A percentile compares a stretch with the other conserved stretches of the same genome.
Evolutionary conservation across 2,329 filamentous ascomycete genomes (phyloP).

Genomic region (Sporothrix pseudoabietina): DNA sequence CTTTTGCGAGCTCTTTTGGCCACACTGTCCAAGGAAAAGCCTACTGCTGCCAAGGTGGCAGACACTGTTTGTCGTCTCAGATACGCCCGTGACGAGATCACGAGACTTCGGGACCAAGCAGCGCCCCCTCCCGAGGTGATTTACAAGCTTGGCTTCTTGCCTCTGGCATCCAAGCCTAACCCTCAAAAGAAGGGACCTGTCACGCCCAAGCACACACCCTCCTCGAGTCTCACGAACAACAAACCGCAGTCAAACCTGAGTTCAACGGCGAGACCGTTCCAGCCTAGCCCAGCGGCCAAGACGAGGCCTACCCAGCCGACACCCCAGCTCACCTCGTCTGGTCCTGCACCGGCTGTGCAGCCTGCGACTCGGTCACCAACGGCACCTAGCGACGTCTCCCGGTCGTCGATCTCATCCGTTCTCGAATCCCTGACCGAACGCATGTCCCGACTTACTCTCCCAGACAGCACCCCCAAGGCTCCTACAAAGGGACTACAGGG

Average conservation of each 20-base stretch:
- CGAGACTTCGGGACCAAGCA: background rate
- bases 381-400: background rate
- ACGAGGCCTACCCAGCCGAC: background rate
- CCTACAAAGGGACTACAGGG: conserved; percentile 21
- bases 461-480: background rate
- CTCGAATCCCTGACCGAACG: background rate
- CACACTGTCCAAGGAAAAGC: background rate
- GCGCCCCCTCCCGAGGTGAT: background rate
- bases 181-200: background rate
- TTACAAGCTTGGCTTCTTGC: background rate
- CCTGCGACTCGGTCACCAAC: background rate
- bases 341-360: background rate
- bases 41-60: background rate
- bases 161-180: background rate
- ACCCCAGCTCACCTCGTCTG: background rate
- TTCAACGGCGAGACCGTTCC: background rate
- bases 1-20: background rate
- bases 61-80: background rate
- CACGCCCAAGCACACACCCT: background rate
- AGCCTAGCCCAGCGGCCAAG: background rate
- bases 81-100: conserved; percentile 9
- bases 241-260: background rate
- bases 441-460: conserved; percentile 2
- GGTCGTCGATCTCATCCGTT: background rate
- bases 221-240: background rate